Base-by-base conservation (phyloP, 192 early-diverging fungal genomes). In the Ambispora gerdemannii region DNA sequence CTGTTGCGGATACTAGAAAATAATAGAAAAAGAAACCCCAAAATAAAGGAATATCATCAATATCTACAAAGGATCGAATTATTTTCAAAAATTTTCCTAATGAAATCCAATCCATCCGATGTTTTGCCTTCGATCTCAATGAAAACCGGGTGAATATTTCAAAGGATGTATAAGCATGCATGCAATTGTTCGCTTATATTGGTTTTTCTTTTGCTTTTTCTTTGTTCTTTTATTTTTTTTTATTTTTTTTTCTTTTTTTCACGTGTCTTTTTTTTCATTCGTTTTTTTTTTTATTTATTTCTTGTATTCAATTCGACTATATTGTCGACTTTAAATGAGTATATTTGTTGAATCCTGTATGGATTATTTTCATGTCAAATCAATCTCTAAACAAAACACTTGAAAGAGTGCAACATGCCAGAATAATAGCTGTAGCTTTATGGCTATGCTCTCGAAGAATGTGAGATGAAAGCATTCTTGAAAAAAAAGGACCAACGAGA, bases 21-120 rank as follows among this genome's bases (percentile, higher is more conserved):
- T 51, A 15, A 52, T 30, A 64, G n/a, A 65, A 70, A 64, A 70
- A 53, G 62, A 63, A 13, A 70, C 11, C 15, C 22, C 25, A 3
- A 70, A n/a, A n/a, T n/a, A n/a, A 62, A 70, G 19, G 20, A 47
- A 70, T 8, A 70, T 64, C 25, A 63, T 59, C 52, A 60, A 70
- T 22, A 63, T 28, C 25, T 1, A 61, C 3, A 70, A 62, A 22
- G 25, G 19, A 19, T 17, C 15, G 36, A 17, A 15, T 72, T 63
- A n/a, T n/a, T n/a, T n/a, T n/a, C n/a, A n/a, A n/a, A n/a, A n/a
- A n/a, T n/a, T n/a, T n/a, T n/a, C n/a, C n/a, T n/a, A n/a, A n/a
- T n/a, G n/a, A n/a, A n/a, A n/a, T n/a, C n/a, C n/a, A n/a, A n/a
- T n/a, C n/a, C n/a, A n/a, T n/a, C n/a, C n/a, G n/a, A n/a, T n/a